phyloP scores from a whole-genome alignment of 2,329 filamentous ascomycete species.

The Teratosphaeria nubilosa region DNA sequence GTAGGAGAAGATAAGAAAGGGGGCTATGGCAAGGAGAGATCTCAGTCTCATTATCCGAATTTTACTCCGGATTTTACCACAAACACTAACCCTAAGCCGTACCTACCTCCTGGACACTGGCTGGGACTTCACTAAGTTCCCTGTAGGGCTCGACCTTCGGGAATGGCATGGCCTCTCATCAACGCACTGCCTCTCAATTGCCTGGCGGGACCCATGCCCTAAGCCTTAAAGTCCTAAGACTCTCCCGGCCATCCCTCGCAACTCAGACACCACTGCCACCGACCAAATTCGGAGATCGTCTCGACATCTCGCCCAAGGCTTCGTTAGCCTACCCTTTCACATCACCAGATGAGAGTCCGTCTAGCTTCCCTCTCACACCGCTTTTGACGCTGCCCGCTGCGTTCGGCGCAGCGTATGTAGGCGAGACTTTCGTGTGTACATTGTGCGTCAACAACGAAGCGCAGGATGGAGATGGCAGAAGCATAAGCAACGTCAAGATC shows the following conservation, averaged over 20 bases:
- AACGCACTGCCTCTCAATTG: slow-evolving; percentile 28
- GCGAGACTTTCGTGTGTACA: slow-evolving; percentile 89
- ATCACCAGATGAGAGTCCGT: slow-evolving; percentile 25
- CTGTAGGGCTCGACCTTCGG: neutral
- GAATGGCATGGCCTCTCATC: slow-evolving; percentile 16
- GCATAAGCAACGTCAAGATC: slow-evolving; percentile 67
- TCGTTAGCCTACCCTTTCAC: slow-evolving; percentile 62
- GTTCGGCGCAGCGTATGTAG: slow-evolving; percentile 91
- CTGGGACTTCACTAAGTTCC: neutral
- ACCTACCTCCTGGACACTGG: neutral
- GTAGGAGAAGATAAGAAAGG: too few species aligned
- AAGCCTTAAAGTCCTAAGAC: slow-evolving; percentile 72
- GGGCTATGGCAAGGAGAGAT: neutral
- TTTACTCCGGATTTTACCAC: too few species aligned
- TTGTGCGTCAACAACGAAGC: slow-evolving; percentile 91
- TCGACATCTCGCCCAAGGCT: slow-evolving; percentile 47
- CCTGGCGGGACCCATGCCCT: slow-evolving; percentile 57
- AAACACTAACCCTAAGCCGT: neutral
- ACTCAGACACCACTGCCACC: slow-evolving; percentile 54
- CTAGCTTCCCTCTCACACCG: slow-evolving; percentile 47
- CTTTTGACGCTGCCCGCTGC: slow-evolving; percentile 75
- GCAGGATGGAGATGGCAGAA: slow-evolving; percentile 31
- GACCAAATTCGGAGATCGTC: slow-evolving; percentile 35
- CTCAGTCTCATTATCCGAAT: neutral
- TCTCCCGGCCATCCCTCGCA: slow-evolving; percentile 72